phyloP scores from a whole-genome alignment of 2,329 filamentous ascomycete species.

The Colletotrichum chlorophyti region DNA sequence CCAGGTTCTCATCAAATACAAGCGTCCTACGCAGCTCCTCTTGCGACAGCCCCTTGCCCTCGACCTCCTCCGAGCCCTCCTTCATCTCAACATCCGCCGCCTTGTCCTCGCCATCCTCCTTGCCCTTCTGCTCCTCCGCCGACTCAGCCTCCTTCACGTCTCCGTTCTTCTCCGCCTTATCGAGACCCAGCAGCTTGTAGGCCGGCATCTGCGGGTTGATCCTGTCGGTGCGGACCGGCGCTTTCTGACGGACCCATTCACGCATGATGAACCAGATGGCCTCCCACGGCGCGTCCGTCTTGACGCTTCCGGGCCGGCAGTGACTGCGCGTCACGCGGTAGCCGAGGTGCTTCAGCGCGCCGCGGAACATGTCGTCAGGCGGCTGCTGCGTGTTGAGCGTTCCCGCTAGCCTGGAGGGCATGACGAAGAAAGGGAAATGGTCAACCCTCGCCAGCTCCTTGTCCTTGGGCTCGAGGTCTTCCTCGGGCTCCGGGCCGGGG shows the following conservation, averaged over 20 bases:
- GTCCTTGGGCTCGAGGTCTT: slow-evolving; percentile 46
- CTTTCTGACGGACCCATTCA: slow-evolving; percentile 85
- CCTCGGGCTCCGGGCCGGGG: slow-evolving; percentile 42
- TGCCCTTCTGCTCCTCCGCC: slow-evolving; percentile 30
- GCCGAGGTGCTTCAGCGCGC: slow-evolving; percentile 80
- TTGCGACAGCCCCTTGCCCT: slow-evolving; percentile 31
- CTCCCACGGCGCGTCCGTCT: slow-evolving; percentile 90
- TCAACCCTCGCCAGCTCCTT: slow-evolving; percentile 71
- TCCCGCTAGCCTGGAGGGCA: slow-evolving; percentile 76
- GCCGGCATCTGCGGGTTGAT: slow-evolving; percentile 76
- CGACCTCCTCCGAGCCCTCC: slow-evolving; percentile 31
- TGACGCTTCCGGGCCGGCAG: slow-evolving; percentile 87
- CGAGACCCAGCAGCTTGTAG: slow-evolving; percentile 68
- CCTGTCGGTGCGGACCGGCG: slow-evolving; percentile 76
- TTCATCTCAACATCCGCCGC: slow-evolving; percentile 46
- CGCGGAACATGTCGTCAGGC: slow-evolving; percentile 78
- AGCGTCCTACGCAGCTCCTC: slow-evolving; percentile 63
- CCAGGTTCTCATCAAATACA: slow-evolving; percentile 80
- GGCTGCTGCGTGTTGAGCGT: slow-evolving; percentile 82
- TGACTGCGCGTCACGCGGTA: slow-evolving; percentile 88
- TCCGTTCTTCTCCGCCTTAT: slow-evolving; percentile 40
- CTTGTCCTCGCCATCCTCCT: slow-evolving; percentile 31
- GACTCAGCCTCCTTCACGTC: slow-evolving; percentile 37
- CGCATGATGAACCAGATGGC: slow-evolving; percentile 93
- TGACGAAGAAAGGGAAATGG: slow-evolving; percentile 84